phyloP scores from a whole-genome alignment of 306 rosid species.

The Vicia sativa region DNA sequence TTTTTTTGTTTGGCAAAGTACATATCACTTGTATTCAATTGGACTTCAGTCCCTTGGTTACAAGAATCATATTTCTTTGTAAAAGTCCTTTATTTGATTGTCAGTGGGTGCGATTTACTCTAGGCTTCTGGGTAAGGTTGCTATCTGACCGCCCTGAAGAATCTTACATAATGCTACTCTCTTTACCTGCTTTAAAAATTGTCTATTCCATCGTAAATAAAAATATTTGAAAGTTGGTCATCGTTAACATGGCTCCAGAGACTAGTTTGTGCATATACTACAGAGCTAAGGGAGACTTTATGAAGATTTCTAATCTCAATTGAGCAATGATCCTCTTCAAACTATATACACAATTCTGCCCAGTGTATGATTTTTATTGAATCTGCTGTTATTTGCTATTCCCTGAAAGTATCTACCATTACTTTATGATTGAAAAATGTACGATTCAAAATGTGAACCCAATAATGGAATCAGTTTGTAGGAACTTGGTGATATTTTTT shows the following conservation, averaged over 20 bases:
- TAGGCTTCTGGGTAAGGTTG: constrained; percentile 1
- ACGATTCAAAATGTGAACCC: not conserved
- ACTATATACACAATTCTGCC: not conserved
- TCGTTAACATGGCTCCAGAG: too few species aligned
- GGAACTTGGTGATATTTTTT: too few species aligned
- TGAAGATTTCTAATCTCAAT: not conserved
- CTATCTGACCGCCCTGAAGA: not conserved
- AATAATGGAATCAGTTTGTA: not conserved
- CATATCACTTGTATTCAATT: constrained; percentile 33
- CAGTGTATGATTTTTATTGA: not conserved
- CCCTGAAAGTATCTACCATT: not conserved
- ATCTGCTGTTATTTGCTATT: not conserved
- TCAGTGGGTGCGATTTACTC: constrained; percentile 28
- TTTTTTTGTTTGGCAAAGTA: constrained; percentile 37
- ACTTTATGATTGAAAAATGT: not conserved
- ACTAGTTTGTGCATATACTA: not conserved
- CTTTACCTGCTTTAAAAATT: not conserved
- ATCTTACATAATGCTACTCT: not conserved
- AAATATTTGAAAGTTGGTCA: too few species aligned
- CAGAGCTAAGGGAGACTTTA: not conserved
- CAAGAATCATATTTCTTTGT: constrained; percentile 28
- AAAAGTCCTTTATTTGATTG: constrained; percentile 29
- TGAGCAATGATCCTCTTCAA: not conserved
- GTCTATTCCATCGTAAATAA: not conserved
- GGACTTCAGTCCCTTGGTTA: constrained; percentile 33